Conservation (phyloP, 2,329 filamentous ascomycete genomes). For the Coleophoma cylindrospora region DNA sequence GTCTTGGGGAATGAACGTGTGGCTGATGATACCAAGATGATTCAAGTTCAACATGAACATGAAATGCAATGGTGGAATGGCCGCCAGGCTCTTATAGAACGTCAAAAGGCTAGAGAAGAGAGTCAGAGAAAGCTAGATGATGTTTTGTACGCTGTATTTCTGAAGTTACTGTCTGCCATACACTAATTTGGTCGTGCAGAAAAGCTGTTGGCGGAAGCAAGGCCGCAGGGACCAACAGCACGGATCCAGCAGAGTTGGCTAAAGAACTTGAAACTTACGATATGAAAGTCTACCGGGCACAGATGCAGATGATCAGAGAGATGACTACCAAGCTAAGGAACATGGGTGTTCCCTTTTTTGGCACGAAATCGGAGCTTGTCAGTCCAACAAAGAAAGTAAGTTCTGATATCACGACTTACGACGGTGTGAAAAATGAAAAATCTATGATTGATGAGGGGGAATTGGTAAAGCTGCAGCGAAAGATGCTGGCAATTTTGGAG, state of each 20-base stretch:
- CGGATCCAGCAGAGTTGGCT: slow-evolving; percentile 35
- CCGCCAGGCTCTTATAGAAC: slow-evolving; percentile 43
- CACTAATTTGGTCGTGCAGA: slow-evolving; percentile 19
- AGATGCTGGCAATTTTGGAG: slow-evolving; percentile 43
- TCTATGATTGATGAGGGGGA: slow-evolving; percentile 33
- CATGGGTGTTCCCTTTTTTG: slow-evolving; percentile 58
- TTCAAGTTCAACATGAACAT: slow-evolving; percentile 56
- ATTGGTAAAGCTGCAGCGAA: slow-evolving; percentile 36
- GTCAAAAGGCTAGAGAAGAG: slow-evolving; percentile 44
- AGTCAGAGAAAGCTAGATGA: slow-evolving; percentile 48
- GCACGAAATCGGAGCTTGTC: slow-evolving; percentile 39
- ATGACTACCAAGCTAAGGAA: slow-evolving; percentile 49
- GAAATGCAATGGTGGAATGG: slow-evolving; percentile 56
- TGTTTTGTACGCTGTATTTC: slow-evolving; percentile 41
- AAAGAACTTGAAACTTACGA: slow-evolving; percentile 55
- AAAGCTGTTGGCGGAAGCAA: slow-evolving; percentile 38
- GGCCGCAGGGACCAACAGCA: slow-evolving; percentile 19
- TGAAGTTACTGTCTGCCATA: neutral
- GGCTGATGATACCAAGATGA: slow-evolving; percentile 38
- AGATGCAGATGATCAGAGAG: slow-evolving; percentile 51
- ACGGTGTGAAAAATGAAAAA: slow-evolving; percentile 12
- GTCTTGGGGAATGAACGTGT: neutral
- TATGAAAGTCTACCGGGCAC: slow-evolving; percentile 56
- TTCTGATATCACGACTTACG: slow-evolving; percentile 7
- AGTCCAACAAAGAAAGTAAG: slow-evolving; percentile 24